Percentiles rank a stretch among this genome's conserved stretches.
Evolutionary conservation across 1,284 basidiomycete genomes (phyloP).

Genomic region (Irpex rosettiformis): DNA sequence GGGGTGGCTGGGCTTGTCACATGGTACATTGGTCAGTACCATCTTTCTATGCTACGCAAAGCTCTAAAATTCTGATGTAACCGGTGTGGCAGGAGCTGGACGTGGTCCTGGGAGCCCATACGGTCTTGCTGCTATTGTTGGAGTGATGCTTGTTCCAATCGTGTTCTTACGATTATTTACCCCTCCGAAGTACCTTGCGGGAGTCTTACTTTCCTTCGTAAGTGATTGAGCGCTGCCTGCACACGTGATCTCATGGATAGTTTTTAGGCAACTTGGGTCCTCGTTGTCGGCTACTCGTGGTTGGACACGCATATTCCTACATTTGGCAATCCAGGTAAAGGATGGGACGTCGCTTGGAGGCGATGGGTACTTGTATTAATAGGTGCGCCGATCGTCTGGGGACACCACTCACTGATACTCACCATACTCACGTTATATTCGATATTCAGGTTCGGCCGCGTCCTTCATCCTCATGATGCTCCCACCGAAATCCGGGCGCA

Average conservation of each 20-base stretch:
- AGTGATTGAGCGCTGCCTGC: constrained; percentile 15
- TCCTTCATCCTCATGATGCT: constrained; percentile 47
- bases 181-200: constrained; percentile 39
- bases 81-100: constrained; percentile 37
- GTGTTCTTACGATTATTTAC: constrained; percentile 52
- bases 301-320: constrained; percentile 49
- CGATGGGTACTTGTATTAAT: constrained; percentile 46
- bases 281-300: constrained; percentile 61
- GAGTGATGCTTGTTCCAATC: constrained; percentile 48
- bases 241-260: not conserved
- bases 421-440: not conserved
- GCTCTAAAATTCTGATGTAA: not conserved
- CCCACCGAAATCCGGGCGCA: constrained; percentile 47
- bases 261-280: constrained; percentile 40
- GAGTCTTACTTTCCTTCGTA: constrained; percentile 36
- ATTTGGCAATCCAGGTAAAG: constrained; percentile 46
- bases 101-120: constrained; percentile 53
- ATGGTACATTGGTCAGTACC: constrained; percentile 50
- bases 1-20: constrained; percentile 45
- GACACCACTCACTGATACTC: not conserved
- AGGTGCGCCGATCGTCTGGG: constrained; percentile 29
- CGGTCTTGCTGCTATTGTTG: constrained; percentile 51
- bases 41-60: not conserved
- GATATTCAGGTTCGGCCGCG: constrained; percentile 36
- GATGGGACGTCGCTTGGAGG: constrained; percentile 52